Evolutionary conservation across 202 grass and related monocot genomes (phyloP), one percentile per base, ranked within the genome.

Genomic region (Setaria viridis): DNA sequence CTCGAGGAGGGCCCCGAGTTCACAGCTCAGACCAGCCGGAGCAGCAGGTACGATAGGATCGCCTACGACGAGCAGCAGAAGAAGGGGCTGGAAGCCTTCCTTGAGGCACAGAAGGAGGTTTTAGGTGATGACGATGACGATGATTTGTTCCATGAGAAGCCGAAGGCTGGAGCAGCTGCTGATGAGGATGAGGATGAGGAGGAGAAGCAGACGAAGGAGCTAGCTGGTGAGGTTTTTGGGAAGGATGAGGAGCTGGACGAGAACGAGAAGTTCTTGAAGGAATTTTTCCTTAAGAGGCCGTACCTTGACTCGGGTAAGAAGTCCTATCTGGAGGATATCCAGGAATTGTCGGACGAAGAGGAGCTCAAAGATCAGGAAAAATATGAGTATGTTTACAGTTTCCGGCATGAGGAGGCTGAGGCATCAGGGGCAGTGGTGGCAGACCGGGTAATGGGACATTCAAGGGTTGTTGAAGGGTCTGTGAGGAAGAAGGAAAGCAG

Each of bases 401-500:
- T 66, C 79, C 86, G 92, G 72, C 92, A 94, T 15, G 93, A 98
- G 92, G 93, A 98, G 86, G 82, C 89, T n/a, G 86, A 82, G 42
- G 75, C 69, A 1, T 58, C 77, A 29, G 89, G 82, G 42, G 57
- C 30, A 4, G 6, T 43, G 57, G 91, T 92, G 79, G 53, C 86
- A 3, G 91, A 98, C 70, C 70, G 89, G 70, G 93, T 98, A 55
- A 76, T 89, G 78, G 95, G 93, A 17, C 91, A 98, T 56, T 92
- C 95, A 0, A 85, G 95, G 50, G 66, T 95, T 54, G 78, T 95
- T 25, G 95, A 98, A 74, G 95, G 95, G 57, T 98, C 93, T 0
- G 95, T 98, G 66, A 95, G 95, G 80, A 98, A 95, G 85, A 95
- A 95, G 81, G 89, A 92, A 33, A 97, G 59, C 87, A 95, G 89